A percentile compares a stretch with the other conserved stretches of the same genome.
Evolutionary conservation across 2,329 filamentous ascomycete genomes (phyloP).

Genomic region (Neocatenulostroma microsporum): DNA sequence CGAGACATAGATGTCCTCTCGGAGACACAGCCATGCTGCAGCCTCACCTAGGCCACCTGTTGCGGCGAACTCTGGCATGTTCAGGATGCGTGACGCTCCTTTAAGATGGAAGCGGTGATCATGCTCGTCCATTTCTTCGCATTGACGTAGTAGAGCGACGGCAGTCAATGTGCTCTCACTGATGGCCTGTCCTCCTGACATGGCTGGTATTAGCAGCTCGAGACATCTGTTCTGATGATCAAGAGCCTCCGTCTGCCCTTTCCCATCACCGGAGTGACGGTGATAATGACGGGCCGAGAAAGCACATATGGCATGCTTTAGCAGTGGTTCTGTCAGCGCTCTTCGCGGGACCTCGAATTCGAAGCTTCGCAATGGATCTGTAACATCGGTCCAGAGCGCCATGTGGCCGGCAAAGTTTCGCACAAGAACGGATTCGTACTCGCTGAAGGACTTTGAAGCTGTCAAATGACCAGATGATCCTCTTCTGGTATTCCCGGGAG

Average conservation of each 20-base stretch:
- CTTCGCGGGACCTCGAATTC: constrained; percentile 41
- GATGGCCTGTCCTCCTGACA: constrained; percentile 37
- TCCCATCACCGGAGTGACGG: constrained; percentile 26
- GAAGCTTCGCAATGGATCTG: constrained; percentile 25
- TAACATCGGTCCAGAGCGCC: constrained; percentile 13
- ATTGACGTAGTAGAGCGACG: constrained; percentile 43
- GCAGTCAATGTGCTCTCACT: constrained; percentile 43
- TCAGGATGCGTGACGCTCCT: constrained; percentile 33
- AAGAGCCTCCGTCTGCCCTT: constrained; percentile 37
- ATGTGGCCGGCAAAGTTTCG: constrained; percentile 13
- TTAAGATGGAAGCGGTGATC: constrained; percentile 35
- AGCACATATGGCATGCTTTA: constrained; percentile 42
- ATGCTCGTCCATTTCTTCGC: constrained; percentile 40
- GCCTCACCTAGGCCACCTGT: constrained; percentile 36
- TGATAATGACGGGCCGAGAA: constrained; percentile 41
- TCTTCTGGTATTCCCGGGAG: too few species aligned
- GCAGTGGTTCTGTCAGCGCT: constrained; percentile 40
- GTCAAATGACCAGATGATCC: too few species aligned
- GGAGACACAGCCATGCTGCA: constrained; percentile 35
- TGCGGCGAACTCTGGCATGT: constrained; percentile 31
- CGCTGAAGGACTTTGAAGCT: constrained; percentile 2
- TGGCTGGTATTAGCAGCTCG: constrained; percentile 39
- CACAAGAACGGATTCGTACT: constrained; percentile 11
- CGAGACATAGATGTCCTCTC: constrained; percentile 36
- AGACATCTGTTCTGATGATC: constrained; percentile 42